Conservation (phyloP, 1,139 yeast genomes). For the Hyphopichia burtonii region DNA sequence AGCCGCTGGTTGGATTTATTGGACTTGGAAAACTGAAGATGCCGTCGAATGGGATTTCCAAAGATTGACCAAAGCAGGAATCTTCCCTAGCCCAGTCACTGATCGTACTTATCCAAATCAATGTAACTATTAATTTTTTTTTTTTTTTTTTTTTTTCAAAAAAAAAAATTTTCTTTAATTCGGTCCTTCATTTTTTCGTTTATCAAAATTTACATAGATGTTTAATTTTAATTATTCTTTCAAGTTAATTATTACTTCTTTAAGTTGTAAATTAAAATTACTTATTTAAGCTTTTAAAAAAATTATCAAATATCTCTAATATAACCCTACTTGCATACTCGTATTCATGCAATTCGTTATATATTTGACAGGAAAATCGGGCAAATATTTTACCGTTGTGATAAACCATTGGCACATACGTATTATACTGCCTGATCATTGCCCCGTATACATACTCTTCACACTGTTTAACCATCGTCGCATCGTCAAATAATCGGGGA, state of each 20-base stretch:
- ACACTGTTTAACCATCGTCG: slow-evolving; percentile 3
- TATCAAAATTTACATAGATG: no score
- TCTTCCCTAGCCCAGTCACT: slow-evolving; percentile 79
- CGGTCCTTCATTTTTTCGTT: no score
- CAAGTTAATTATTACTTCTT: neutral
- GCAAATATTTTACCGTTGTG: slow-evolving; percentile 45
- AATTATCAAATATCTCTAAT: slow-evolving; percentile 13
- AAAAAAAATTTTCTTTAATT: no score
- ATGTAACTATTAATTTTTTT: slow-evolving; percentile 39
- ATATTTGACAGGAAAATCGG: slow-evolving; percentile 61
- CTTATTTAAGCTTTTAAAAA: slow-evolving; percentile 4
- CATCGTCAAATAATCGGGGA: neutral
- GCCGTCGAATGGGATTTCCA: slow-evolving; percentile 87
- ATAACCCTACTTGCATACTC: slow-evolving; percentile 38
- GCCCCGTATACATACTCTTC: slow-evolving; percentile 6
- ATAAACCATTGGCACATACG: slow-evolving; percentile 45
- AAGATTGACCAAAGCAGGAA: slow-evolving; percentile 51
- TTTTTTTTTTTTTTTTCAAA: neutral
- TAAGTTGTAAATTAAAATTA: neutral
- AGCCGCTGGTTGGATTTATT: slow-evolving; percentile 79
- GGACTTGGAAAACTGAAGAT: slow-evolving; percentile 90
- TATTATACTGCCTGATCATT: slow-evolving; percentile 27
- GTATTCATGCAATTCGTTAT: slow-evolving; percentile 56
- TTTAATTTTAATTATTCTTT: no score
- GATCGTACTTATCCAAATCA: slow-evolving; percentile 69